Base-by-base conservation (phyloP, 2,329 filamentous ascomycete genomes). In the Monosporascus sp. region DNA sequence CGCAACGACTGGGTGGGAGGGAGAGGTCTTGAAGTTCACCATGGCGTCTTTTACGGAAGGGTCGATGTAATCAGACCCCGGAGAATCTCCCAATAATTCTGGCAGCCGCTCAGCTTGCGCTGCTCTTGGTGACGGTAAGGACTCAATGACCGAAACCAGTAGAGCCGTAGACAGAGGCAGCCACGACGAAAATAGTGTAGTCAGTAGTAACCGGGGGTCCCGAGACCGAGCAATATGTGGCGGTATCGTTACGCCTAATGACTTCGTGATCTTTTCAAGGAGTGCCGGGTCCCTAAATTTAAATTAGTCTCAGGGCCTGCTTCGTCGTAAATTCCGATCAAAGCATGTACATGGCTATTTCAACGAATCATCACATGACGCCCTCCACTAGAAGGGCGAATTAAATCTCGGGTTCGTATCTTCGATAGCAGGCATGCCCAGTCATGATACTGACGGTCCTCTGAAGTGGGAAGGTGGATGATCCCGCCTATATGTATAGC, bases 261-360 rank as follows among this genome's bases (percentile, higher is more conserved):
- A 95, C 68, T 95, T 97, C 26, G 89, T 95, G 63, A 99, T 96
- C 74, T 97, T 99, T 68, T 97, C 92, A 44, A 97, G 76, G 62
- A 96, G 77, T 15, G 75, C 78, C 38, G 89, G 82, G 69, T 99
- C 91, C 64, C 85, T 87, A 68, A 61, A 63, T 49, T 37, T 41
- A 53, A 55, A 51, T 62, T 22, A 65, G 62, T 58, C 66, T 54
- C 37, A 37, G 3, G 31, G 1, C 31, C 11, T 35, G 31, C 11
- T 35, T 35, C 31, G 11, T 35, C 14, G 31, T 4, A 14, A 35
- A 14, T 14, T 14, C 4, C 14, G 31, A 35, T 14, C 11, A 35
- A 35, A 14, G 9, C 4, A 14, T 14, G 11, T 14, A 31, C 5
- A 11, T 14, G 4, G 11, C 4, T 11, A 14, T 14, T 14, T 35